Conservation (phyloP, 305 asterid genomes). For the Fraxinus baroniana region DNA sequence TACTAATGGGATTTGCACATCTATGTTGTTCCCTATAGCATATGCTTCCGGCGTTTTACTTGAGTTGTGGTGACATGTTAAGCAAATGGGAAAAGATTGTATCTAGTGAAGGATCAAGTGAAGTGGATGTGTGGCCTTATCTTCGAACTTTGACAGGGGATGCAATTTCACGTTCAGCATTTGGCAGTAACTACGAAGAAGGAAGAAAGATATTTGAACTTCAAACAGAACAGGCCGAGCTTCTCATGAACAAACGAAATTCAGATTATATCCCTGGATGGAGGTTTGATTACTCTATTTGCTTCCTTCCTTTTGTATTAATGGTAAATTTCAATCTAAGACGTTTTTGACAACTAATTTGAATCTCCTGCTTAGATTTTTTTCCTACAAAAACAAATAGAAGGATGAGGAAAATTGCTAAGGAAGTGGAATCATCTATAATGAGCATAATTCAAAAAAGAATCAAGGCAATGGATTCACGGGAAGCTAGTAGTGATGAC, state of each 20-base stretch:
- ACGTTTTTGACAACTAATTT: neutral
- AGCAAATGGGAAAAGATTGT: slow-evolving; percentile 56
- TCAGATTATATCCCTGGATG: slow-evolving; percentile 40
- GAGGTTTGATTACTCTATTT: slow-evolving; percentile 29
- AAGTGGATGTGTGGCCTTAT: slow-evolving; percentile 58
- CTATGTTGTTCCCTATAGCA: slow-evolving; percentile 22
- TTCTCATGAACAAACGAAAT: neutral
- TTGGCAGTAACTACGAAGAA: slow-evolving; percentile 59
- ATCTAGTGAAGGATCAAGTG: slow-evolving; percentile 31
- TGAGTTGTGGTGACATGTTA: slow-evolving; percentile 52
- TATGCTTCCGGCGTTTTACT: slow-evolving; percentile 54
- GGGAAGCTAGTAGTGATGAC: neutral
- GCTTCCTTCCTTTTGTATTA: neutral
- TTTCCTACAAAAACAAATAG: slow-evolving; percentile 36
- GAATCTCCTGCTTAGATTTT: slow-evolving; percentile 21
- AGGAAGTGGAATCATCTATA: neutral
- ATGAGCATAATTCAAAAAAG: neutral
- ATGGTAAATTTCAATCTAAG: neutral
- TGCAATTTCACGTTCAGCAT: slow-evolving; percentile 68
- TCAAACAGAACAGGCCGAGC: slow-evolving; percentile 41
- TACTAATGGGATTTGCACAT: neutral
- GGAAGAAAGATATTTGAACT: slow-evolving; percentile 62
- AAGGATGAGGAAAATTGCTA: slow-evolving; percentile 20
- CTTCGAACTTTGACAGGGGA: slow-evolving; percentile 46
- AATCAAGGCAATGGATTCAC: slow-evolving; percentile 4